Base-by-base conservation (phyloP, 164 flowering plant genomes). In the Litsea cubeba region DNA sequence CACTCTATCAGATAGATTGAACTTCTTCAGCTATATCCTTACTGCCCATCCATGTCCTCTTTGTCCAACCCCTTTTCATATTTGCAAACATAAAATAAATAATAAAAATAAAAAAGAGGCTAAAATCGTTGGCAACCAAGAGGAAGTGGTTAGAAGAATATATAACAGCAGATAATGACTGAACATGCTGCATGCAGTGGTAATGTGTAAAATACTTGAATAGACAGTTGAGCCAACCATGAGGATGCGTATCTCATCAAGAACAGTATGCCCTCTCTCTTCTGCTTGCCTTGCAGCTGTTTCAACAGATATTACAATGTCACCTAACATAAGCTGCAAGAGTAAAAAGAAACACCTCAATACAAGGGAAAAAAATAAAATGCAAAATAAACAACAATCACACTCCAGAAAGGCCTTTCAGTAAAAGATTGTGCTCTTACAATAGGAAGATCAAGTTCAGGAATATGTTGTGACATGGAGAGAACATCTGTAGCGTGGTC, bases 401-500 rank as follows among this genome's bases (percentile, higher is more conserved):
- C 20, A 18, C 22, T 20, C 35, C 62, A 40, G n/a, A 25, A 35
- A 73, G 14, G 5, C 12, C 49, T 50, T 65, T 6, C 15, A 65
- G 50, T 30, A 71, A 12, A 66, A 76, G 62, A 69, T 50, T 49
- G 30, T 66, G 28, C 62, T 66, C 95, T 85, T 85, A 96, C 99
- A 76, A 94, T 84, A 51, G 97, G 98, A 77, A 94, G 88, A 71
- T 89, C 79, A 72, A 96, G 88, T 70, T 79, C 94, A 25, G 97
- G 91, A 62, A 91, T 82, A 83, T 94, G 99, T 72, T 92, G 92
- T 15, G 99, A 92, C 97, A 96, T 88, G 68, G 99, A 96, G 54
- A 96, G 97, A 72, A 96, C 99, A 89, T 96, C 98, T 50, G 99
- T 96, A 18, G 99, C 87, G 77, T 87, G 94, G 75, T 94, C 97